phyloP scores from a whole-genome alignment of 2,329 filamentous ascomycete species.

The Exophiala sideris region DNA sequence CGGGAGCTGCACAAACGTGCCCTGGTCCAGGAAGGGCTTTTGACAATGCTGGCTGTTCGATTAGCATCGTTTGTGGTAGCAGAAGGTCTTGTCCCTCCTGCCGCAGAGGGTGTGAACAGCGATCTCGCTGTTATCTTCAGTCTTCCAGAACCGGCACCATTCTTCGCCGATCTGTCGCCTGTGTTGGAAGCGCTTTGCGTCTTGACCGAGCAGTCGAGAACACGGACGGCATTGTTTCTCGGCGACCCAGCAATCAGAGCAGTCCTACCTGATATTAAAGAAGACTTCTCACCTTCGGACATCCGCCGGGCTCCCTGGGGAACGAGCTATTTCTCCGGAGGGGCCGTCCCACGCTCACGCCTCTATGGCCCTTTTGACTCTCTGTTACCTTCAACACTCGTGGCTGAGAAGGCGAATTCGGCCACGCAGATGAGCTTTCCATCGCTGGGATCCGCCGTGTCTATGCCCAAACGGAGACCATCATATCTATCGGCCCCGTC shows the following conservation, averaged over 20 bases:
- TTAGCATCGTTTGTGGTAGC: conserved; percentile 66
- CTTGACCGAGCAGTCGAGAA: conserved; percentile 75
- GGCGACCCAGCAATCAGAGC: conserved; percentile 67
- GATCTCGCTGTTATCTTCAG: conserved; percentile 54
- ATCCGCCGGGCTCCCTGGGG: conserved; percentile 52
- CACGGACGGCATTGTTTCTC: conserved; percentile 68
- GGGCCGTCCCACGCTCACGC: conserved; percentile 45
- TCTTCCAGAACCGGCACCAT: conserved; percentile 61
- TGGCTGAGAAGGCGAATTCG: conserved; percentile 33
- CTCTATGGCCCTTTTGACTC: conserved; percentile 60
- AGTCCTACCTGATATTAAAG: conserved; percentile 58
- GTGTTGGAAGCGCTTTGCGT: conserved; percentile 74
- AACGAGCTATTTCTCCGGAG: conserved; percentile 52
- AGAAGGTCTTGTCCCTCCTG: conserved; percentile 66
- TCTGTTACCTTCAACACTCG: conserved; percentile 55
- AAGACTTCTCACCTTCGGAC: conserved; percentile 51
- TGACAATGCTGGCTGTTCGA: conserved; percentile 73
- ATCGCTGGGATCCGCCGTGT: conserved; percentile 47
- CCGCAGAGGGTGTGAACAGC: conserved; percentile 55
- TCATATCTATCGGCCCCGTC: conserved; percentile 34
- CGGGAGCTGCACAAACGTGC: conserved; percentile 67
- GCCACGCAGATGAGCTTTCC: conserved; percentile 50
- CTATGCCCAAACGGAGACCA: conserved; percentile 35
- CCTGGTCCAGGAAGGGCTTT: conserved; percentile 68
- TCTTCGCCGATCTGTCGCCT: conserved; percentile 59